A percentile compares a stretch with the other conserved stretches of the same genome.
These are phyloP conservation scores for Prunus yedoensis DNA, from an alignment of 331 rosid species.

Conservation along the genomic window DNA sequence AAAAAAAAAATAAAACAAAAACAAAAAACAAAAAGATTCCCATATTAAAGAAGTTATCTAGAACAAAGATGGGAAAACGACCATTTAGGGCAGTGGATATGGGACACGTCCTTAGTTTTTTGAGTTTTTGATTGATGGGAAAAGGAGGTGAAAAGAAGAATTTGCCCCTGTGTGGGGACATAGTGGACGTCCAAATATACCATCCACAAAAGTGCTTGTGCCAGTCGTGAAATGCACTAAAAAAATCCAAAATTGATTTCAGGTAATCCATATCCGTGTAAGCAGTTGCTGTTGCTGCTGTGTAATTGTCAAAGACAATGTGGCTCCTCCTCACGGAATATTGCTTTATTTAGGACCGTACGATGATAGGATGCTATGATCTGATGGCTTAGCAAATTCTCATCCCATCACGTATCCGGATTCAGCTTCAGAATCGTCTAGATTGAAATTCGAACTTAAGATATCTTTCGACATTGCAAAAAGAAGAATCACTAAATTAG, in stretches of 20 bases:
- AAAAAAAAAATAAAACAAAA: too few species aligned
- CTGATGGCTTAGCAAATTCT: not conserved
- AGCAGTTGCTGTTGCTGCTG: not conserved
- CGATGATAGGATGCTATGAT: not conserved
- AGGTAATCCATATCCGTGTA: not conserved
- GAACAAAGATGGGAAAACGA: constrained; percentile 25
- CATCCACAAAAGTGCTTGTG: not conserved
- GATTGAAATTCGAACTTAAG: too few species aligned
- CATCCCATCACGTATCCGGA: not conserved
- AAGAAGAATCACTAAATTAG: too few species aligned
- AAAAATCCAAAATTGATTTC: not conserved
- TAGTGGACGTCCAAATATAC: not conserved
- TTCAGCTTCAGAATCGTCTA: not conserved
- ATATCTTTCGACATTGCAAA: too few species aligned
- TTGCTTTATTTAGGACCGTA: not conserved
- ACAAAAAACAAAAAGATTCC: not conserved
- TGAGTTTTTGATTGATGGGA: constrained; percentile 8
- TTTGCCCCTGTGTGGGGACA: not conserved
- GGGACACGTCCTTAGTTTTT: constrained; percentile 18
- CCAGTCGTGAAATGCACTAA: too few species aligned
- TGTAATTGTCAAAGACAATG: not conserved
- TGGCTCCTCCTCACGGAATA: not conserved
- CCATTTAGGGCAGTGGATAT: constrained; percentile 22
- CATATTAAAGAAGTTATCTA: not conserved
- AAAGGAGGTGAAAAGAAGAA: not conserved